A percentile compares a stretch with the other conserved stretches of the same genome.
Evolutionary conservation across 208 protist species (phyloP).

Genomic region (Crithidia expoeki): DNA sequence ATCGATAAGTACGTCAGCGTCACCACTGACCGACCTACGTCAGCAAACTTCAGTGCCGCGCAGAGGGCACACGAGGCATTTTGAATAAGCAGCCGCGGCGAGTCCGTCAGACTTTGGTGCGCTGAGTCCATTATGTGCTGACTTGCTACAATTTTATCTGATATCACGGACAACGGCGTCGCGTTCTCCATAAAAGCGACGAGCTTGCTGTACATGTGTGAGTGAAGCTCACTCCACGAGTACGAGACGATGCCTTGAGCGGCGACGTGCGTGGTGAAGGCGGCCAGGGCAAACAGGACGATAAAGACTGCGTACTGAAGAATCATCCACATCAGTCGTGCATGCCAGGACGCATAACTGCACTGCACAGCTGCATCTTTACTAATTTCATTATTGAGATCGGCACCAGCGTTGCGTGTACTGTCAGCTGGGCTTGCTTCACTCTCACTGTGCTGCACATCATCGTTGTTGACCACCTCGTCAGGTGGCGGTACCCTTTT

Average conservation of each 20-base stretch:
- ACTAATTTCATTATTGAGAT: no score
- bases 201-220: conserved; percentile 15
- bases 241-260: conserved; percentile 15
- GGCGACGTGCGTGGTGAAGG: conserved; percentile 18
- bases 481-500: no score
- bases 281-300: conserved; percentile 10
- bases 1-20: conserved; percentile 11
- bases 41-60: conserved; percentile 15
- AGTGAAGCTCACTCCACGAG: conserved; percentile 22
- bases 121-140: not conserved
- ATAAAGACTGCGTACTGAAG: conserved; percentile 20
- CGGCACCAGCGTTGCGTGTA: not conserved
- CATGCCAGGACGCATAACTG: conserved; percentile 7
- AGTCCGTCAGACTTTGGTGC: not conserved
- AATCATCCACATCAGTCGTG: conserved; percentile 7
- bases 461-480: no score
- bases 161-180: conserved; percentile 14
- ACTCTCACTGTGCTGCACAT: no score
- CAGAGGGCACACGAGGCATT: conserved; percentile 16
- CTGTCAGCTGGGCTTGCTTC: no score
- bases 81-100: not conserved
- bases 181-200: conserved; percentile 26
- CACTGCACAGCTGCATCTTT: no score
- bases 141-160: conserved; percentile 8
- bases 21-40: conserved; percentile 5